Evolutionary conservation across 352 stramenopile genomes (phyloP), one percentile per base, ranked within the genome.

Genomic region (Salisapilia sapeloensis): DNA sequence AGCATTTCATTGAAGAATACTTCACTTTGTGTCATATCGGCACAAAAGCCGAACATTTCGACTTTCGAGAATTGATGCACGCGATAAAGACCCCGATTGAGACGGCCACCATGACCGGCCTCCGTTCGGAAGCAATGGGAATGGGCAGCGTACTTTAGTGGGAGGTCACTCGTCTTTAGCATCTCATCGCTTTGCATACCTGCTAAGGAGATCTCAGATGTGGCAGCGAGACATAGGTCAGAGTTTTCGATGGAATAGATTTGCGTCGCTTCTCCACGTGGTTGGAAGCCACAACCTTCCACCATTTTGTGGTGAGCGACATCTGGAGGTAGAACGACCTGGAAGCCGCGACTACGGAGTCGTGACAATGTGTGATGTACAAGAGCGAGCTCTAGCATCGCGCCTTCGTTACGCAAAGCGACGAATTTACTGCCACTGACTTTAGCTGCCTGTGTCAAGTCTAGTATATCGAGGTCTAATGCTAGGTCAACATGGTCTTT

Each of bases 11-110:
- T 32, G 23, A 89, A 85, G 38, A 85, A 75, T 10, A 13, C 13
- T 12, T 85, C 50, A 2, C 56, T 65, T 41, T 91, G 66, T 4
- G 48, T 53, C 49, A 76, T 67, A 17, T 69, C 62, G 18, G 62
- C 71, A 18, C 60, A 65, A 40, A 92, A 86, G 35, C 55, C 70
- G 35, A 91, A 85, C 78, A 92, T 90, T 43, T 93, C 78, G 12
- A 90, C 75, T 36, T 93, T 92, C 46, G 50, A 79, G 40, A 93
- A 93, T 46, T 93, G 79, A 48, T 92, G 79, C 42, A 92, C 79
- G 18, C 79, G 75, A 43, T 90, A 93, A 25, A 93, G 71, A 3
- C 79, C 79, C 14, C 67, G 60, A 14, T 57, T 78, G n/a, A 53
- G 50, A 14, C 60, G 64, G 8, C 79, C 79, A 20, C 67, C 66